Base-by-base conservation (phyloP, 2,329 filamentous ascomycete species). In the Trichoderma sp. region DNA sequence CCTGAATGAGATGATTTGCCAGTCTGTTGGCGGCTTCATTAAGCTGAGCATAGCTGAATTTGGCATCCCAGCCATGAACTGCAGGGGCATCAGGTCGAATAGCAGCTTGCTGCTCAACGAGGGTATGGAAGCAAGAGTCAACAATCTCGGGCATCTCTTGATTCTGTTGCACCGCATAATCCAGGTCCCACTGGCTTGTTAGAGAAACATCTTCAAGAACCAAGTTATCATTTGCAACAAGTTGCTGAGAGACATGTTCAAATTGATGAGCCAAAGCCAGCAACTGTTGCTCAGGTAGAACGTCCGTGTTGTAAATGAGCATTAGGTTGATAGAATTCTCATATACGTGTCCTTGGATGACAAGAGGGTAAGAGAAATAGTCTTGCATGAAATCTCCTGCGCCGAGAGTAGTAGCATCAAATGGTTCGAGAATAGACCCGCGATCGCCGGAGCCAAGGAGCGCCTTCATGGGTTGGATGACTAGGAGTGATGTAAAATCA, bases 401-500 rank as follows among this genome's bases (percentile, higher is more conserved):
- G 8, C 65, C 61, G 11, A 52, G 4, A 1, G 21, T 31, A 5
- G n/a, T 47, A 3, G 47, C 29, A 14, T n/a, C 47, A 13, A 37
- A 10, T 6, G 62, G 16, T 21, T 66, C 52, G 13, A 69, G 2
- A 11, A 66, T 33, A 2, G 68, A 19, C 5, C 59, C 21, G 14
- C n/a, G 11, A 24, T 29, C 11, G 2, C 37, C 24, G 1, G 27
- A 10, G n/a, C 58, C 60, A 65, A 55, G 40, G 19, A 66, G 61
- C 31, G 49, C 52, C 31, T 59, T 65, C 60, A 69, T 66, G 0
- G 71, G 71, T 21, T 72, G 71, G 5, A 72, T 65, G 6, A 75
- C 73, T 6, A 76, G 55, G 13, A 74, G 69, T 11, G 68, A 73
- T 21, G 69, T 57, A 49, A 75, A 74, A 14, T 74, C 70, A 40